Percentiles rank a stretch among this genome's conserved stretches.
These are phyloP conservation scores for Hypoxylon sp. DNA, from an alignment of 2,329 filamentous ascomycete genomes.

Conservation along the genomic window DNA sequence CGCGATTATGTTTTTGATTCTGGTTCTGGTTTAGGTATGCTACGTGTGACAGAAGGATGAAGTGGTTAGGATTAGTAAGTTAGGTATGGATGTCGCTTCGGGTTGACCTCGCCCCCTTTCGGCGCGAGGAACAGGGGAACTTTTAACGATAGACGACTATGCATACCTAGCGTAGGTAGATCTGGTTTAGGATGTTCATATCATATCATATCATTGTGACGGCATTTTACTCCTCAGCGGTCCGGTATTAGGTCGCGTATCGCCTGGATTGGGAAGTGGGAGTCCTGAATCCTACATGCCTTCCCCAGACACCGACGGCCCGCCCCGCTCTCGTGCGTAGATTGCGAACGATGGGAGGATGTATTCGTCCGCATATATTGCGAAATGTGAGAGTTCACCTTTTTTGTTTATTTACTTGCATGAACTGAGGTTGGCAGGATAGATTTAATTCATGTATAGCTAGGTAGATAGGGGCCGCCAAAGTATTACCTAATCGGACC, in stretches of 20 bases:
- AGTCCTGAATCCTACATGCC: slow-evolving; percentile 31
- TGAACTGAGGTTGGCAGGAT: slow-evolving; percentile 2
- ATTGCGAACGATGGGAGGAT: slow-evolving; percentile 9
- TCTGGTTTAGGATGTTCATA: not conserved
- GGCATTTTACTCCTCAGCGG: slow-evolving; percentile 20
- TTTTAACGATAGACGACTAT: slow-evolving; percentile 21
- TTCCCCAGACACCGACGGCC: slow-evolving; percentile 29
- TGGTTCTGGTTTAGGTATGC: not conserved
- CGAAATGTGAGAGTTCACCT: slow-evolving; percentile 2
- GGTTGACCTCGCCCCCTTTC: slow-evolving; percentile 3
- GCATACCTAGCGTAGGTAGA: not conserved
- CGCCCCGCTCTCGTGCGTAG: slow-evolving; percentile 28
- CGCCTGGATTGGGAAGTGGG: slow-evolving; percentile 23
- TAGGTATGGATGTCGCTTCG: slow-evolving; percentile 8
- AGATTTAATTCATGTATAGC: slow-evolving; percentile 19
- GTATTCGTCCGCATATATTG: slow-evolving; percentile 10
- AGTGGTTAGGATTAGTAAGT: too few species aligned
- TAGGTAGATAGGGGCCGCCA: slow-evolving; percentile 13
- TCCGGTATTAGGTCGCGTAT: slow-evolving; percentile 14
- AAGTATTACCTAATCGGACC: slow-evolving; percentile 39
- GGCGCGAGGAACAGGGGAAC: slow-evolving; percentile 20
- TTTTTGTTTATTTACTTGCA: slow-evolving; percentile 10
- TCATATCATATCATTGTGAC: slow-evolving; percentile 18
- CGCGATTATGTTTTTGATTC: not conserved
- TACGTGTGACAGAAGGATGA: slow-evolving; percentile 19